phyloP scores from a whole-genome alignment of 2,329 filamentous ascomycete species.

The Ophiocordyceps camponoti-floridani region DNA sequence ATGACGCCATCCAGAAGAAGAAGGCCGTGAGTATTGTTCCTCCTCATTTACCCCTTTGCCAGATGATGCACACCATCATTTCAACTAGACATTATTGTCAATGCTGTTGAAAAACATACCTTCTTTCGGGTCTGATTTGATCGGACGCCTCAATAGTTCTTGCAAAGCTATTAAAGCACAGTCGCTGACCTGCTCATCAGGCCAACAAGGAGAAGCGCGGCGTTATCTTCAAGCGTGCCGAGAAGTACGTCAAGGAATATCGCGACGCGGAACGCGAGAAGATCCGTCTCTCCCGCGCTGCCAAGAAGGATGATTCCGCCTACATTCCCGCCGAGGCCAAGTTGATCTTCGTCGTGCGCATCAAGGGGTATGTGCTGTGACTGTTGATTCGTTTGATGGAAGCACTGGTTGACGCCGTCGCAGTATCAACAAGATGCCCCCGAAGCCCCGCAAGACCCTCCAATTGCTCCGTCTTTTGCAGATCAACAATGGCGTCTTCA shows the following conservation, averaged over 20 bases:
- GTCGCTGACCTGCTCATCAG: conserved; percentile 32
- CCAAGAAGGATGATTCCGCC: conserved; percentile 84
- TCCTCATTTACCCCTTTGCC: conserved; percentile 12
- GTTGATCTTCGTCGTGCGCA: conserved; percentile 94
- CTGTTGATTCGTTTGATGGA: no score
- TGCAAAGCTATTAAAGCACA: conserved; percentile 1
- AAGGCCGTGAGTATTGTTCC: conserved; percentile 65
- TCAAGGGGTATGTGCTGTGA: conserved; percentile 60
- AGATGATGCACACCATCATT: conserved; percentile 75
- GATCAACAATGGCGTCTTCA: conserved; percentile 99
- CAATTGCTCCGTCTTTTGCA: conserved; percentile 98
- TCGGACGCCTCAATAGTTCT: conserved; percentile 9
- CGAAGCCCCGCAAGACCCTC: conserved; percentile 99
- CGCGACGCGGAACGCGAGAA: conserved; percentile 96
- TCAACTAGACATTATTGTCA: conserved; percentile 78
- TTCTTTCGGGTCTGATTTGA: conserved; percentile 96
- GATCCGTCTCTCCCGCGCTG: conserved; percentile 75
- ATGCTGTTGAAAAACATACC: conserved; percentile 91
- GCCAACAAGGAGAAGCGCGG: conserved; percentile 97
- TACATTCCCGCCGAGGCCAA: conserved; percentile 91
- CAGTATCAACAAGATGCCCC: conserved; percentile 99
- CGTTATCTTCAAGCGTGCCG: conserved; percentile 99
- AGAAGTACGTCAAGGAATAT: conserved; percentile 99
- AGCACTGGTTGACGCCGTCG: conserved; percentile 2
- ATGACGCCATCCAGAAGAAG: conserved; percentile 64